These are phyloP conservation scores for Apophysomyces variabilis DNA, from an alignment of 371 early-diverging fungal genomes.

Conservation along the genomic window DNA sequence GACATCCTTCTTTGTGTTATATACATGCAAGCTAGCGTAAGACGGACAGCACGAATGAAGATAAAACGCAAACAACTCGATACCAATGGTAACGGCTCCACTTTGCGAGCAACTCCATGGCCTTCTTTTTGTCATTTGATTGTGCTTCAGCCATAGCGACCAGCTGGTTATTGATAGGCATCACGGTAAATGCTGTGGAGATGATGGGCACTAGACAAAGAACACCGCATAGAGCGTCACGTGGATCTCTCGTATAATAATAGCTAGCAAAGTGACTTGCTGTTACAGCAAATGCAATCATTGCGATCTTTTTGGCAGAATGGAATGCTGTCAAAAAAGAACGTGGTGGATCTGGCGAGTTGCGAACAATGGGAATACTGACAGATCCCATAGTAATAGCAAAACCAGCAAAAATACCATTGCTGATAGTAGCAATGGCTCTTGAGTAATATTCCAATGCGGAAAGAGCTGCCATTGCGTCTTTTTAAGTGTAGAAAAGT, in stretches of 20 bases:
- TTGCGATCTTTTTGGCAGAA: slow-evolving; percentile 1
- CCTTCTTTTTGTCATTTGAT: not conserved
- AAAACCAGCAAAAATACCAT: slow-evolving; percentile 21
- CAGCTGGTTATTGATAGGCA: slow-evolving; percentile 12
- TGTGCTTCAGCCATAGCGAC: not conserved
- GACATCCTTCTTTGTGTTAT: not conserved
- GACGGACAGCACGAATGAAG: slow-evolving; percentile 7
- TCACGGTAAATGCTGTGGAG: slow-evolving; percentile 17
- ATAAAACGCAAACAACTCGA: slow-evolving; percentile 1
- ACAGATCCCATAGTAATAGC: slow-evolving; percentile 13
- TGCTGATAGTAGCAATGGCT: slow-evolving; percentile 4
- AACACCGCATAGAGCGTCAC: slow-evolving; percentile 9
- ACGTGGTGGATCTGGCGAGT: slow-evolving; percentile 7
- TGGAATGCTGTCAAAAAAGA: slow-evolving; percentile 13
- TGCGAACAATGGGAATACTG: slow-evolving; percentile 11
- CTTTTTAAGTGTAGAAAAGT: not conserved
- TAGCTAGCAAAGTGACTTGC: slow-evolving; percentile 16
- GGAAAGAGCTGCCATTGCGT: not conserved
- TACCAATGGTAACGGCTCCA: slow-evolving; percentile 16
- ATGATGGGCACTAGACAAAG: not conserved
- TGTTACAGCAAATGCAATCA: not conserved
- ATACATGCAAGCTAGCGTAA: not conserved
- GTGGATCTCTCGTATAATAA: slow-evolving; percentile 4
- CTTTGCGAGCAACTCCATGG: not conserved
- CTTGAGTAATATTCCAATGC: not conserved